A percentile compares a stretch with the other conserved stretches of the same genome.
These are phyloP conservation scores for Calonectria hongkongensis DNA, from an alignment of 2,329 filamentous ascomycete genomes.

Conservation along the genomic window DNA sequence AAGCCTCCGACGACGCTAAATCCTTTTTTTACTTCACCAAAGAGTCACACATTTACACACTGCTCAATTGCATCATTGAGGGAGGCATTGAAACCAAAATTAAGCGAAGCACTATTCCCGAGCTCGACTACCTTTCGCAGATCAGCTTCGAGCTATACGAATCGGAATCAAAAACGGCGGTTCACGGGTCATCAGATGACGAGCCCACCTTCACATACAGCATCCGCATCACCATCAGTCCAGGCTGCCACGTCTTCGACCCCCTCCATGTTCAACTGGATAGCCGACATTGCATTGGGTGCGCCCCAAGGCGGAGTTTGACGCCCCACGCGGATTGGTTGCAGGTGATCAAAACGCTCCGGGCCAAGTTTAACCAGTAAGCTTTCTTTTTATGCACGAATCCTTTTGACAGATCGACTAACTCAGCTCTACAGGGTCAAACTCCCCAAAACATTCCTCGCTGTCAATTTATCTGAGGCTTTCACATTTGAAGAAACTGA, in stretches of 20 bases:
- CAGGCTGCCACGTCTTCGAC: conserved; percentile 97
- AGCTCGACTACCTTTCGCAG: conserved; percentile 97
- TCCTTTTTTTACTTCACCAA: conserved; percentile 99
- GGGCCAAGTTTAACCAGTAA: conserved; percentile 96
- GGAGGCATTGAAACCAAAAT: conserved; percentile 98
- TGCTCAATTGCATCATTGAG: conserved; percentile 98
- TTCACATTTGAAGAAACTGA: conserved; percentile 76
- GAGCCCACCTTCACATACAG: conserved; percentile 91
- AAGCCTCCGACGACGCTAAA: conserved; percentile 94
- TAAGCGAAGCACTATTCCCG: conserved; percentile 93
- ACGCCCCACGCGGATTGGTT: conserved; percentile 97
- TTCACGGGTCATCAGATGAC: conserved; percentile 64
- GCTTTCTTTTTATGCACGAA: conserved; percentile 58
- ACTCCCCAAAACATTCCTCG: conserved; percentile 79
- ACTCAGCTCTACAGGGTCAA: conserved; percentile 71
- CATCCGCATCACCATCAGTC: conserved; percentile 96
- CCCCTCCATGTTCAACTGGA: conserved; percentile 97
- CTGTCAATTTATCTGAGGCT: conserved; percentile 78
- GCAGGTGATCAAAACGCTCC: conserved; percentile 94
- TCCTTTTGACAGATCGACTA: conserved; percentile 41
- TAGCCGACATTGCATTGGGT: conserved; percentile 96
- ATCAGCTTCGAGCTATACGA: conserved; percentile 99
- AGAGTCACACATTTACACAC: conserved; percentile 98
- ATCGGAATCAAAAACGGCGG: conserved; percentile 82
- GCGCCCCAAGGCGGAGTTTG: conserved; percentile 90